These are phyloP conservation scores for Crithidia brevicula DNA, from an alignment of 208 protist genomes.

Conservation along the genomic window DNA sequence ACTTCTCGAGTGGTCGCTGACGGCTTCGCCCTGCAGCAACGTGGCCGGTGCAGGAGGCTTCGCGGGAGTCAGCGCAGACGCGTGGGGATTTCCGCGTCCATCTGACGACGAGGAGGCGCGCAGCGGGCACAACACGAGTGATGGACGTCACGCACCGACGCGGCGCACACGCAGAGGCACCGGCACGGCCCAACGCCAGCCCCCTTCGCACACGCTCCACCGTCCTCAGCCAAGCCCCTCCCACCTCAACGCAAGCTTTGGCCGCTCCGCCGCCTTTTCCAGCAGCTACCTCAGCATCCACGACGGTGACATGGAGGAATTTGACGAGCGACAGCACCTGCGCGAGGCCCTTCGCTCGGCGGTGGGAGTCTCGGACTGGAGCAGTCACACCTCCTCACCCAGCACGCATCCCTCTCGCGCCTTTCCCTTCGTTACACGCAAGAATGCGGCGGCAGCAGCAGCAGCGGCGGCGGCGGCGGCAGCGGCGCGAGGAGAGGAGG, in stretches of 20 bases:
- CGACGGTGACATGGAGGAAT: conserved; percentile 10
- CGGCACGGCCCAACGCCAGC: background rate
- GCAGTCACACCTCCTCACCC: conserved; percentile 2
- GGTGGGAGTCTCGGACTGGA: background rate
- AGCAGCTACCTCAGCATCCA: conserved; percentile 10
- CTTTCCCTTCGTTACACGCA: background rate
- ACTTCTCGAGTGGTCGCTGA: conserved; percentile 11
- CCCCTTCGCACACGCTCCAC: background rate
- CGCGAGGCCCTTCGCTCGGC: conserved; percentile 7
- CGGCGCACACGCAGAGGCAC: background rate
- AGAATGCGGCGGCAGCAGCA: background rate
- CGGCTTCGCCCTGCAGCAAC: conserved; percentile 13
- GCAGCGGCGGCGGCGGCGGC: too few species aligned
- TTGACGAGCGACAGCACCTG: conserved; percentile 7
- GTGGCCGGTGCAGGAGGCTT: background rate
- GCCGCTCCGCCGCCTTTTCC: background rate
- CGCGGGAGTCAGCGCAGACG: background rate
- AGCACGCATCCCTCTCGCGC: background rate
- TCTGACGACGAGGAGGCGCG: conserved; percentile 7
- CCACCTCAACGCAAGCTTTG: background rate
- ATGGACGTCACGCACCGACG: background rate
- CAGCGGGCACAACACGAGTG: background rate
- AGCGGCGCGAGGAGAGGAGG: background rate
- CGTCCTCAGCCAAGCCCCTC: background rate
- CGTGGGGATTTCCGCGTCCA: background rate